Percentiles rank a stretch among this genome's conserved stretches.
These are phyloP conservation scores for Aphanomyces astaci DNA, from an alignment of 352 stramenopile genomes.

Conservation along the genomic window DNA sequence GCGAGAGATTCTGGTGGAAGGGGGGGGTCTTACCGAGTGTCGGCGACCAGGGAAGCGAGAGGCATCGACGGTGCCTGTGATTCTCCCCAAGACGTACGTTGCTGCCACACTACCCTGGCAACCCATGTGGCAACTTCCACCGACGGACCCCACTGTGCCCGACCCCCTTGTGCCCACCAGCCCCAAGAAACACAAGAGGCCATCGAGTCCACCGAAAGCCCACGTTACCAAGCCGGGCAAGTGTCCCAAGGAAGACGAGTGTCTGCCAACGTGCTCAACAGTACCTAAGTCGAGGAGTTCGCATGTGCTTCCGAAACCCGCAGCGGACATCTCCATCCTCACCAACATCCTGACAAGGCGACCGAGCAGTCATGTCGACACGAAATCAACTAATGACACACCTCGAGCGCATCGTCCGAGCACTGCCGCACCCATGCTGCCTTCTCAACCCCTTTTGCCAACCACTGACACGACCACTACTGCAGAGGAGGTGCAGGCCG, in stretches of 20 bases:
- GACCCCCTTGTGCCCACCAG: neutral
- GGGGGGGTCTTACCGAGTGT: neutral
- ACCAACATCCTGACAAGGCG: neutral
- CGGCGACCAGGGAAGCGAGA: neutral
- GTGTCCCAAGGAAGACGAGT: neutral
- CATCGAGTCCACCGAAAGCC: neutral
- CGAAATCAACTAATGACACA: too few relatives aligned
- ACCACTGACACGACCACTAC: neutral
- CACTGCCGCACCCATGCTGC: neutral
- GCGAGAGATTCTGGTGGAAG: neutral
- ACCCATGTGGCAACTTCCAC: constrained; percentile 1
- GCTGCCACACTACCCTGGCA: constrained; percentile 15
- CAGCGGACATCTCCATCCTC: neutral
- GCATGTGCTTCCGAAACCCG: neutral
- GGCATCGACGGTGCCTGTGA: neutral
- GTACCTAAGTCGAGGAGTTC: neutral
- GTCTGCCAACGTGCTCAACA: neutral
- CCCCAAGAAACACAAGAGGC: neutral
- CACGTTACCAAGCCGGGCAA: neutral
- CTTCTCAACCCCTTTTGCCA: neutral
- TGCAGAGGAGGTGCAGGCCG: neutral
- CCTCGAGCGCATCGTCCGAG: too few relatives aligned
- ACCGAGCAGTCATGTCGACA: neutral
- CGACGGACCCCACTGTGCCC: neutral
- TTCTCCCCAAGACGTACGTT: constrained; percentile 7